Base-by-base conservation (phyloP, 148 eudicot species). In the Chenopodium berlandieri region DNA sequence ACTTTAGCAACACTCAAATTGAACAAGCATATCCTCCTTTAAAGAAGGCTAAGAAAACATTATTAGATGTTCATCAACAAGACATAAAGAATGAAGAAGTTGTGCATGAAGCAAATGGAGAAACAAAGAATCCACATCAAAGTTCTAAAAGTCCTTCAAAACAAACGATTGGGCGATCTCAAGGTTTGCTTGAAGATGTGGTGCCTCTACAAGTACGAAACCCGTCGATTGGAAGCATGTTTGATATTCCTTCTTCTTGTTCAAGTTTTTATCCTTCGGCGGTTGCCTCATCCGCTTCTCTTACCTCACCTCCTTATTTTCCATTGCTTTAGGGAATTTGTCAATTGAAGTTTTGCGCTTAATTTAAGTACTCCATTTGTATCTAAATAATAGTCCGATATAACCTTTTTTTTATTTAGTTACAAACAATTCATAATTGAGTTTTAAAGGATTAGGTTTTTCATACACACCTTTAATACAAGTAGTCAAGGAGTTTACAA, bases 121-220 rank as follows among this genome's bases (percentile, higher is more conserved):
- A 66, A 54, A 37, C 79, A 5, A 54, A 27, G 8, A 23, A 19
- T n/a, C n/a, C 9, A 30, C 60, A 30, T 22, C 77, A 22, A 7
- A 71, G 31, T 1, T 31, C 7, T 25, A 52, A 11, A 54, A 0
- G 5, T 54, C 30, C 71, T 64, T 71, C 14, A 34, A 37, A 13
- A 12, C 81, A 12, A 40, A 77, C n/a, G 40, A 47, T 67, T 5
- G 67, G 82, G n/a, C 31, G 83, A n/a, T 25, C 83, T 60, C 86
- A 87, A 84, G 97, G 94, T 20, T 79, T 92, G 78, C 97, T 92
- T 80, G 92, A 92, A 85, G 97, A 92, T 85, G 47, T 92, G 73
- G 97, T 92, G 80, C 97, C 97, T 4, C 70, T 88, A 47, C 40
- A 73, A 73, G 80, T 92, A 25, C 78, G 94, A 44, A 88, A 88